Evolutionary conservation across 116 monocot species (phyloP).

Genomic region (Phalaenopsis hybrid): DNA sequence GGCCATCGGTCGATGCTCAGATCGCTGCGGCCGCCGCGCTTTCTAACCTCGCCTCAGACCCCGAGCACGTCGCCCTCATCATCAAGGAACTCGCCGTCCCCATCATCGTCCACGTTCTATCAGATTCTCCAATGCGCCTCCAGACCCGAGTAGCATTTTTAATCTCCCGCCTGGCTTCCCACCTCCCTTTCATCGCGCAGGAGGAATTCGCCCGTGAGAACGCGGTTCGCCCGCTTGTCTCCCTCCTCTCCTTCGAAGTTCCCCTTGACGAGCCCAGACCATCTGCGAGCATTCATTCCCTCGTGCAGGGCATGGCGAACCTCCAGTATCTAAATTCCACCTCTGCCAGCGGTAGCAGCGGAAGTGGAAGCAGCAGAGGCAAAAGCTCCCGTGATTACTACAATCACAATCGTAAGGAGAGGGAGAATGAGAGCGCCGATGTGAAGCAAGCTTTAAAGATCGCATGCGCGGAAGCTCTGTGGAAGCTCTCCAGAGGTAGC

Average conservation of each 20-base stretch:
- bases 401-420: conserved; percentile 28
- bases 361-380: not conserved
- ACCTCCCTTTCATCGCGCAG: conserved; percentile 15
- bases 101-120: conserved; percentile 28
- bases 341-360: not conserved
- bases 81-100: conserved; percentile 28
- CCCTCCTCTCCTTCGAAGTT: conserved; percentile 39
- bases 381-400: conserved; percentile 6
- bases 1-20: conserved; percentile 32
- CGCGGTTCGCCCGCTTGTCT: conserved; percentile 45
- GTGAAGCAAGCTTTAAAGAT: conserved; percentile 40
- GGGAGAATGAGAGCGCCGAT: conserved; percentile 48
- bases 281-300: conserved; percentile 39
- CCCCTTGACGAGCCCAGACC: conserved; percentile 22
- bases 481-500: conserved; percentile 36
- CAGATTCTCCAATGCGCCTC: conserved; percentile 37
- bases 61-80: conserved; percentile 27
- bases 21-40: conserved; percentile 38
- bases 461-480: conserved; percentile 39
- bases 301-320: conserved; percentile 27
- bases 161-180: conserved; percentile 33
- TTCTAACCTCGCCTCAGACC: conserved; percentile 25
- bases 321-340: not conserved
- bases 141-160: conserved; percentile 35
- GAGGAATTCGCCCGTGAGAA: conserved; percentile 62